These are phyloP conservation scores for Mollisia scopiformis DNA, from an alignment of 2,329 filamentous ascomycete species.

Conservation along the genomic window DNA sequence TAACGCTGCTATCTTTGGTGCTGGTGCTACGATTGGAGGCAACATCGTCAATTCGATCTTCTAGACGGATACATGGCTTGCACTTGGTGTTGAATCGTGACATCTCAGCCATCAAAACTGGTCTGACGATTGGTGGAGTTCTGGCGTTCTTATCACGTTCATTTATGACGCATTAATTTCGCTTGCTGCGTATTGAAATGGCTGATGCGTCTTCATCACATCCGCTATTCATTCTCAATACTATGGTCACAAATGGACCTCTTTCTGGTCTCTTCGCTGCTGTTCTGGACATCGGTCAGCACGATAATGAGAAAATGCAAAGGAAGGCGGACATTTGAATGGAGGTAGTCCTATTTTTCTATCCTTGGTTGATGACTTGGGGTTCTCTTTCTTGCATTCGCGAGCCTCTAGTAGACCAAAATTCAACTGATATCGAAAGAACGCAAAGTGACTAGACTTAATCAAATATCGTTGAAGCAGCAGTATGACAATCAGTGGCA, in stretches of 20 bases:
- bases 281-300: background rate
- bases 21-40: constrained; percentile 86
- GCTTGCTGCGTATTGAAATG: background rate
- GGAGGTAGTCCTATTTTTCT: background rate
- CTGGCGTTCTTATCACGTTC: background rate
- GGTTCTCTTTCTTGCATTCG: background rate
- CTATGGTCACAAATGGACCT: background rate
- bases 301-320: background rate
- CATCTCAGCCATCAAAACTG: background rate
- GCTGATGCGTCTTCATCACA: background rate
- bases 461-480: no score
- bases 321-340: background rate
- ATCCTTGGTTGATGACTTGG: background rate
- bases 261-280: background rate
- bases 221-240: background rate
- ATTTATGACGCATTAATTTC: background rate
- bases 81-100: background rate
- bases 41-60: constrained; percentile 93
- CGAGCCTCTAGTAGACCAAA: no score
- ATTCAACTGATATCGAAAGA: no score
- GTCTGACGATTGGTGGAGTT: background rate
- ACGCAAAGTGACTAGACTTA: no score
- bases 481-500: no score
- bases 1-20: constrained; percentile 81
- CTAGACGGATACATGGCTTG: constrained; percentile 45